These are phyloP conservation scores for Discostella pseudostelligera DNA, from an alignment of 108 stramenopile genomes.

Conservation along the genomic window DNA sequence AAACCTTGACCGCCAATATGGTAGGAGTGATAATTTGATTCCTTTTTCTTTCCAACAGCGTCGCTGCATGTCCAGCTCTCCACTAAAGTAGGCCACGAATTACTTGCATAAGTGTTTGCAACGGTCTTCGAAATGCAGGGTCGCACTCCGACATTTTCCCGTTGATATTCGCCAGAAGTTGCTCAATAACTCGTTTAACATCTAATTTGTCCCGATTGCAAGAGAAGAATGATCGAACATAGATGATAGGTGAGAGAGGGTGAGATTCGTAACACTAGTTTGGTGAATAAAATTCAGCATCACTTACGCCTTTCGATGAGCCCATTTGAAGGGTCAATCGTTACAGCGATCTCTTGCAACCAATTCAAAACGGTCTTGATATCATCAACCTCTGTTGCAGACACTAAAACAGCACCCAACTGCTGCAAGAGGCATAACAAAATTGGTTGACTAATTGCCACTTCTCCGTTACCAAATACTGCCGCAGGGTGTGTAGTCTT, in stretches of 20 bases:
- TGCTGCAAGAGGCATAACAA: constrained; percentile 90
- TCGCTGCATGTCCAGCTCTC: neutral
- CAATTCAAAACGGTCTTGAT: constrained; percentile 69
- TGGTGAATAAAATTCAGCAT: neutral
- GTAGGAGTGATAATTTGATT: too few species aligned
- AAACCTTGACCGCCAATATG: too few species aligned
- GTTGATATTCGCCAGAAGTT: constrained; percentile 62
- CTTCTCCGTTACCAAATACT: constrained; percentile 52
- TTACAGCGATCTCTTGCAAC: constrained; percentile 86
- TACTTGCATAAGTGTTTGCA: constrained; percentile 76
- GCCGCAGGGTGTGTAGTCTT: constrained; percentile 48
- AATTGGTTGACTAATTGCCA: constrained; percentile 72
- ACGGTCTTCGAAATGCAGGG: constrained; percentile 60
- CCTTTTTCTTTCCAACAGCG: too few species aligned
- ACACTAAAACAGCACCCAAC: constrained; percentile 62
- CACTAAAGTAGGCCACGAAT: constrained; percentile 65
- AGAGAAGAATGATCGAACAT: too few species aligned
- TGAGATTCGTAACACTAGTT: too few species aligned
- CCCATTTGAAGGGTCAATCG: constrained; percentile 72
- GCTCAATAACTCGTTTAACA: constrained; percentile 61
- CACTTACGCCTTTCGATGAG: constrained; percentile 59
- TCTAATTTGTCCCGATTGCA: too few species aligned
- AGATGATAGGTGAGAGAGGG: too few species aligned
- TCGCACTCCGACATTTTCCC: constrained; percentile 64
- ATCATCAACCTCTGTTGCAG: constrained; percentile 41